Conservation (phyloP, 495 filamentous ascomycete species). For the Hypoxylon crocopeplum region DNA sequence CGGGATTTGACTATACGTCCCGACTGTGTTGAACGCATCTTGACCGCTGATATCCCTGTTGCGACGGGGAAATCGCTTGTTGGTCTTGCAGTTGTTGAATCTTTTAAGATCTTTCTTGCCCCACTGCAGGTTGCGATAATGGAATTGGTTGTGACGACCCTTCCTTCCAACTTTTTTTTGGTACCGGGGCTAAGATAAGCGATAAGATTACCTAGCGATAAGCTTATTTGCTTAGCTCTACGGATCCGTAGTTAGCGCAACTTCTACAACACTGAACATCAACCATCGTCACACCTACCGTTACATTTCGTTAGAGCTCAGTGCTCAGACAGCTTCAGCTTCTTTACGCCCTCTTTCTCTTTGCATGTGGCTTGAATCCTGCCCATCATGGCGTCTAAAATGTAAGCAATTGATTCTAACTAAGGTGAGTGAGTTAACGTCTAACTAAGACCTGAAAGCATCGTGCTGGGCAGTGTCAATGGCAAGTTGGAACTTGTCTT, state of each 20-base stretch:
- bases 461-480: slow-evolving; percentile 80
- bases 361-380: not conserved
- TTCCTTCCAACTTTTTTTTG: slow-evolving; percentile 22
- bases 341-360: not conserved
- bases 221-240: slow-evolving; percentile 4
- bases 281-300: too few relatives aligned
- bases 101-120: slow-evolving; percentile 11
- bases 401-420: slow-evolving; percentile 60
- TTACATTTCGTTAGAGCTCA: too few relatives aligned
- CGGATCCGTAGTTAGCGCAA: not conserved
- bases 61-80: not conserved
- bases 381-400: slow-evolving; percentile 68
- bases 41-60: slow-evolving; percentile 18
- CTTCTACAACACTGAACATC: not conserved
- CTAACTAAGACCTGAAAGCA: slow-evolving; percentile 52
- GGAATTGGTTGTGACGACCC: slow-evolving; percentile 5
- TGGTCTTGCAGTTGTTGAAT: slow-evolving; percentile 10
- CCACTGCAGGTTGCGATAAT: slow-evolving; percentile 17
- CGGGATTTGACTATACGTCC: slow-evolving; percentile 70
- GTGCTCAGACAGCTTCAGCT: slow-evolving; percentile 12
- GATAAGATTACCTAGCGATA: slow-evolving; percentile 23
- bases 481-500: slow-evolving; percentile 77
- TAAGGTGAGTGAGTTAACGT: not conserved
- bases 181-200: slow-evolving; percentile 16
- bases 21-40: slow-evolving; percentile 63